Evolutionary conservation across 768 basidiomycete species (phyloP).

Genomic region (Cubamyces lactineus): DNA sequence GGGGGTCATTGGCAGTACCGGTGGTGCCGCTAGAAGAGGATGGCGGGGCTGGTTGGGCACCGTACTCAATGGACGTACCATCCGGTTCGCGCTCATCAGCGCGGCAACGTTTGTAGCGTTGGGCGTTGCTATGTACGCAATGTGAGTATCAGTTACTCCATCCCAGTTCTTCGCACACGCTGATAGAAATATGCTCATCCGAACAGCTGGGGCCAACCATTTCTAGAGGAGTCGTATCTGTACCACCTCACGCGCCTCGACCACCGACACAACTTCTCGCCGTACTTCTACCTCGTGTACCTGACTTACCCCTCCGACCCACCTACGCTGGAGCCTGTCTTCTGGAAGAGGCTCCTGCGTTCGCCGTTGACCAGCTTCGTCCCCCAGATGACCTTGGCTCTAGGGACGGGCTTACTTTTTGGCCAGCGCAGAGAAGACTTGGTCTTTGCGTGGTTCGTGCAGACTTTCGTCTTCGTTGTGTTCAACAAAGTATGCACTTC

Average conservation of each 20-base stretch:
- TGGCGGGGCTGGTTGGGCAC: conserved; percentile 39
- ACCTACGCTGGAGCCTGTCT: conserved; percentile 26
- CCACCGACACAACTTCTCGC: conserved; percentile 98
- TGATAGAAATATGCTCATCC: neutral
- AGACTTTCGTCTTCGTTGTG: conserved; percentile 88
- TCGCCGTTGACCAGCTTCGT: conserved; percentile 83
- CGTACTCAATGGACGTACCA: conserved; percentile 52
- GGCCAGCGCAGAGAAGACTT: conserved; percentile 62
- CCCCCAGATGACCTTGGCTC: conserved; percentile 77
- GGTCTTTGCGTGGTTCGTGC: conserved; percentile 86
- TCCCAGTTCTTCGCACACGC: neutral
- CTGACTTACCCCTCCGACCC: conserved; percentile 66
- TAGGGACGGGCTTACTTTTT: conserved; percentile 75
- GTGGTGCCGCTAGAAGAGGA: conserved; percentile 23
- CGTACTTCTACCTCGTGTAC: conserved; percentile 96
- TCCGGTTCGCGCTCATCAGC: conserved; percentile 72
- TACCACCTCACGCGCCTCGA: conserved; percentile 92
- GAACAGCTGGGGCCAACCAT: conserved; percentile 90
- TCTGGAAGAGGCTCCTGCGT: conserved; percentile 51
- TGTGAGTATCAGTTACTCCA: conserved; percentile 53
- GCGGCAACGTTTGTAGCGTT: conserved; percentile 67
- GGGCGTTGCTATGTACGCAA: conserved; percentile 65
- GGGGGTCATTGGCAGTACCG: conserved; percentile 46
- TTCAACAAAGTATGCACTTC: conserved; percentile 99
- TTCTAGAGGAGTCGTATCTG: conserved; percentile 89